Evolutionary conservation across 306 rosid species (phyloP), one percentile per base, ranked within the genome.

Genomic region (Vigna angularis): DNA sequence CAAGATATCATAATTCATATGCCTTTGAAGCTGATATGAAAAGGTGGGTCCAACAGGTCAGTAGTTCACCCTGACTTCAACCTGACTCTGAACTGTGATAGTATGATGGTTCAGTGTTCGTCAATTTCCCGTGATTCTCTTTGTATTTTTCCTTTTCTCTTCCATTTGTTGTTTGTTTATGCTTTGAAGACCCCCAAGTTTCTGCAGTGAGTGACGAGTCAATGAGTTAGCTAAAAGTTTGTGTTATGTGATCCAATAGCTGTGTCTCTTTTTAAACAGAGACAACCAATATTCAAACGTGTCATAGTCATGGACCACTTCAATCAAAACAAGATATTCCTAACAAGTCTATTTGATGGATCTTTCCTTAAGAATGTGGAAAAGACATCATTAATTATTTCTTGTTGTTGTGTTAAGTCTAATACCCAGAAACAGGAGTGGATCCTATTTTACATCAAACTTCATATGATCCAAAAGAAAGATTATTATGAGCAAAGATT

Each of bases 281-380:
- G 65, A 18, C 30, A 44, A 52, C 56, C 68, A 76, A 66, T 76
- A 82, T 45, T 65, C 72, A 76, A 70, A 15, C 22, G n/a, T 64
- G 30, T 30, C 22, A 6, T 22, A 9, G 30, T 18, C 16, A 26
- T 20, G 71, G 82, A 63, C 65, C 85, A 64, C 85, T 17, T 20
- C 40, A 44, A 20, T 56, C 34, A 51, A 64, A 70, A 50, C 24
- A 24, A 64, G 44, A 38, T 47, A 71, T 66, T 63, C 12, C 34
- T 30, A 36, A 14, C 20, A 18, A 30, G 9, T 62, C 0, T 14
- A 38, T 9, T 20, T 26, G 22, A 12, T n/a, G 42, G n/a, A 51
- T 45, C 56, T 53, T 49, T 63, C 34, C 57, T 64, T 72, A n/a
- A 72, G 18, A 79, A 79, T 52, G 15, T 64, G 48, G 59, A 65